phyloP scores from a whole-genome alignment of 106 monocot species.

The Phalaenopsis equestris region DNA sequence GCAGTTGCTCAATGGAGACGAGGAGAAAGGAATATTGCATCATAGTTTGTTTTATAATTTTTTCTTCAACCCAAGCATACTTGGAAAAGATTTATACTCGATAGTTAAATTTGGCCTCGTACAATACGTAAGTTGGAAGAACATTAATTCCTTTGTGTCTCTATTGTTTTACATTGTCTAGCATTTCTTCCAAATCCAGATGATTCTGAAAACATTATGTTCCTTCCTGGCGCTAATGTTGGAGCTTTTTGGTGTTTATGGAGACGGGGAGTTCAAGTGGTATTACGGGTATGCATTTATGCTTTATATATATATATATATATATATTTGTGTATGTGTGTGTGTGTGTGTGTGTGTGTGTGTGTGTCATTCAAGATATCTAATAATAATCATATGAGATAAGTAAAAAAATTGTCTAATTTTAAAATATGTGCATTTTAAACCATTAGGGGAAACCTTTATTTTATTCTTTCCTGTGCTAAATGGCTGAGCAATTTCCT shows the following conservation, averaged over 20 bases:
- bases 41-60: conserved; percentile 32
- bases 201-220: conserved; percentile 81
- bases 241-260: conserved; percentile 75
- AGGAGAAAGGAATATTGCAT: conserved; percentile 13
- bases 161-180: not conserved
- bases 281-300: conserved; percentile 60
- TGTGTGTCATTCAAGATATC: no score
- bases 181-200: conserved; percentile 27
- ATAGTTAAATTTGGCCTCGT: conserved; percentile 72
- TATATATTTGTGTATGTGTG: no score
- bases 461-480: not conserved
- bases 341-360: no score
- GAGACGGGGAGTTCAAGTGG: conserved; percentile 87
- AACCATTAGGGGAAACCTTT: not conserved
- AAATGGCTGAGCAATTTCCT: not conserved
- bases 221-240: conserved; percentile 66
- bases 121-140: conserved; percentile 55
- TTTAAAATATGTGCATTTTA: no score
- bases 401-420: no score
- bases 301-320: not conserved
- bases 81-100: conserved; percentile 57
- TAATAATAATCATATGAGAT: no score
- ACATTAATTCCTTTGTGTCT: not conserved
- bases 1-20: conserved; percentile 40
- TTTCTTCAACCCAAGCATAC: conserved; percentile 42